Conservation (phyloP, 805 yeast species). For the Saccharomycopsis babjevae region DNA sequence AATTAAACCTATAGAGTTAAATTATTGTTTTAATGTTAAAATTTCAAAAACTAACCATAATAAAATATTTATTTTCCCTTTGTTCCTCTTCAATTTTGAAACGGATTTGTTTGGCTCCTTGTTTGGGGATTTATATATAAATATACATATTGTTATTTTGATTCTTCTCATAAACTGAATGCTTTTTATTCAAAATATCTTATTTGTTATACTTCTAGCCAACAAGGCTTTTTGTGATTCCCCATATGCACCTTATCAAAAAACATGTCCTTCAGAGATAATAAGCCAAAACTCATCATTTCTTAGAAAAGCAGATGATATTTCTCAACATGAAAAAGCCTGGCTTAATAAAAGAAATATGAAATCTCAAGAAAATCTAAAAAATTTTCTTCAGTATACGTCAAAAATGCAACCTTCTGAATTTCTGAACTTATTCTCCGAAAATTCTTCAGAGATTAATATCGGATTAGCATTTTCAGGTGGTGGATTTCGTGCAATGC, state of each 20-base stretch:
- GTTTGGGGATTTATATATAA: not conserved
- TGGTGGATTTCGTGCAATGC: constrained; percentile 87
- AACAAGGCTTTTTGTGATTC: not conserved
- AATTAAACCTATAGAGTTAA: too few species aligned
- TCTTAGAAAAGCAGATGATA: constrained; percentile 31
- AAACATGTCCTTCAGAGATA: constrained; percentile 38
- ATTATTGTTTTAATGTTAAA: too few species aligned
- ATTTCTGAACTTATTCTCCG: constrained; percentile 25
- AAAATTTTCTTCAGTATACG: constrained; percentile 33
- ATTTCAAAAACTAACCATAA: too few species aligned
- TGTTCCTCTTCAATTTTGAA: too few species aligned
- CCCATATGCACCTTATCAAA: constrained; percentile 46
- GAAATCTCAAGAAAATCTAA: constrained; percentile 36
- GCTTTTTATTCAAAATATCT: not conserved
- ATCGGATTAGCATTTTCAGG: constrained; percentile 63
- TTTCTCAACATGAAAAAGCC: constrained; percentile 36
- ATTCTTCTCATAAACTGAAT: not conserved
- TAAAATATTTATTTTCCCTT: too few species aligned
- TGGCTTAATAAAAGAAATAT: constrained; percentile 44
- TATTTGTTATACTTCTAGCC: not conserved
- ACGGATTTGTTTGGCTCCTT: not conserved
- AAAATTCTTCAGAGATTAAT: constrained; percentile 24
- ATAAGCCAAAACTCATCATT: constrained; percentile 20
- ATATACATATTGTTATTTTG: not conserved
- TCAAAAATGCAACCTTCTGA: constrained; percentile 19